Conservation (phyloP, 495 filamentous ascomycete species). For the Xeromyces bisporus region DNA sequence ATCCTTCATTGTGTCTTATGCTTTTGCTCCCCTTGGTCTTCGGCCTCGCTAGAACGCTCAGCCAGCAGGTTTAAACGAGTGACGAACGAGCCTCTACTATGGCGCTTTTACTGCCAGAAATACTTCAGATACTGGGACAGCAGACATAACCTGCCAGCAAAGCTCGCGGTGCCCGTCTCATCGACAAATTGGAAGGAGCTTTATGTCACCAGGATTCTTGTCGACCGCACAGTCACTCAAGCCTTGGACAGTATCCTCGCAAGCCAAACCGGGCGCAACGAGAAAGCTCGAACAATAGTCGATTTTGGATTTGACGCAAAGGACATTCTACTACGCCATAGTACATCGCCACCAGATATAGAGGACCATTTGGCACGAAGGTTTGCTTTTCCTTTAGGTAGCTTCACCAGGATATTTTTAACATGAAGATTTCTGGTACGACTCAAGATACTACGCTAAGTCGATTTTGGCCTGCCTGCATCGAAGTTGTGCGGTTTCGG, state of each 20-base stretch:
- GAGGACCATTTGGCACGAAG: conserved; percentile 72
- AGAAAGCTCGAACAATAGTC: conserved; percentile 50
- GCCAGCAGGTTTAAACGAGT: conserved; percentile 48
- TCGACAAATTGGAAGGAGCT: conserved; percentile 62
- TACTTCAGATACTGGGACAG: conserved; percentile 58
- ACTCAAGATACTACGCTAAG: conserved; percentile 52
- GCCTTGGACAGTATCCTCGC: conserved; percentile 54
- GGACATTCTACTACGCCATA: conserved; percentile 58
- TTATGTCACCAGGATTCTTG: conserved; percentile 40
- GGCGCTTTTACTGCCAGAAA: conserved; percentile 55
- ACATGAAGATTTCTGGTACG: background rate
- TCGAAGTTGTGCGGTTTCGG: conserved; percentile 54
- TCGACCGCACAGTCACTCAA: conserved; percentile 35
- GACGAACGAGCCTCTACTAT: conserved; percentile 54
- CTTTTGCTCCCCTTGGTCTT: conserved; percentile 34
- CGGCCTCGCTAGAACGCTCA: conserved; percentile 35
- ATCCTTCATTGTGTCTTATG: conserved; percentile 53
- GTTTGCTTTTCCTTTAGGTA: conserved; percentile 24
- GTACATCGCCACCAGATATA: conserved; percentile 33
- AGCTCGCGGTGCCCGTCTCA: conserved; percentile 32
- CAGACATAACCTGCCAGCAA: conserved; percentile 43
- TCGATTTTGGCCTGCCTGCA: conserved; percentile 65
- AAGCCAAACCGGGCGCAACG: conserved; percentile 49
- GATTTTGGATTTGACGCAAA: conserved; percentile 72
- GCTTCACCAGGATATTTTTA: background rate